Evolutionary conservation across 2,329 filamentous ascomycete genomes (phyloP).

Genomic region (Xylariaceae sp.): DNA sequence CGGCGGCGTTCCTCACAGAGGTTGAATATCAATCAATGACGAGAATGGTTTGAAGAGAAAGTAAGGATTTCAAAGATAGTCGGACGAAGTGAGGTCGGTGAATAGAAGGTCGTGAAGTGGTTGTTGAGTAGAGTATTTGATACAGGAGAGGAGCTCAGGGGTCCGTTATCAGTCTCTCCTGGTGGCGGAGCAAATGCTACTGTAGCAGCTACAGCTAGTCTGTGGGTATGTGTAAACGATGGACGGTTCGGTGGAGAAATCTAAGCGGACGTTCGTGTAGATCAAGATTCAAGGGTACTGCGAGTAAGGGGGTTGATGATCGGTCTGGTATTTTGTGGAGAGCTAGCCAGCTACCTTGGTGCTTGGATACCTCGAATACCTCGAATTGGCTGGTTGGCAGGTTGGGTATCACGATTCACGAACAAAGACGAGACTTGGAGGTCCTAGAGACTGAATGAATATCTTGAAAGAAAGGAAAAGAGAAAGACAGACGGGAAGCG

Average conservation of each 20-base stretch:
- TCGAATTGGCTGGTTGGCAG: background rate
- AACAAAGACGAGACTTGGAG: background rate
- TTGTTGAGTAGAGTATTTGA: background rate
- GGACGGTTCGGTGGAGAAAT: background rate
- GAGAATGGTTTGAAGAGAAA: background rate
- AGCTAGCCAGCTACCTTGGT: no score
- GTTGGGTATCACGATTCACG: background rate
- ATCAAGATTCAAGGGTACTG: background rate
- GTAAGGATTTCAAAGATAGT: conserved; percentile 7
- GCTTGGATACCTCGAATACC: no score
- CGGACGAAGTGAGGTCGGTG: background rate
- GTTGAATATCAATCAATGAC: conserved; percentile 12
- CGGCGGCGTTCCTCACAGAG: conserved; percentile 20
- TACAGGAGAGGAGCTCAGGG: background rate
- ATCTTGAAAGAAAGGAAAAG: background rate
- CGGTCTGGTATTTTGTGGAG: background rate
- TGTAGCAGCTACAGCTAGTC: background rate
- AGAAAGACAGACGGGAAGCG: background rate
- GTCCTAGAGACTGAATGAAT: background rate
- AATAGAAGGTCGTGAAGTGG: background rate
- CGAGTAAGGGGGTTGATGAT: background rate
- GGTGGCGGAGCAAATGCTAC: background rate
- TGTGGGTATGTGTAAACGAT: background rate
- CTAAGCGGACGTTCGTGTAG: background rate
- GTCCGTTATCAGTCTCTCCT: background rate